Evolutionary conservation across 148 eudicot genomes (phyloP).

Genomic region (Suaeda aralocaspica): DNA sequence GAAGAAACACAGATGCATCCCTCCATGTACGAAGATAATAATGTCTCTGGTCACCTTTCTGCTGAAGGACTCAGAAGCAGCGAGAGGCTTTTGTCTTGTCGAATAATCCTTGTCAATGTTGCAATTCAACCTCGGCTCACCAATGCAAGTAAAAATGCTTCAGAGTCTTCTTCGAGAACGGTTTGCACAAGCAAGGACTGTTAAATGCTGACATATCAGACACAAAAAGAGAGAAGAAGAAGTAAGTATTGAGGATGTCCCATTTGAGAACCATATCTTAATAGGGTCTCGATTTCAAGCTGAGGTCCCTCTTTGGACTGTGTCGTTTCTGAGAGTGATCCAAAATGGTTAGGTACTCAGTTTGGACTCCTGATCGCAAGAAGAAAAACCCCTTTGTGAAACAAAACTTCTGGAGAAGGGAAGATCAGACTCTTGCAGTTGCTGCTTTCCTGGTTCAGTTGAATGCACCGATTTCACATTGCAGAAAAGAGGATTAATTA

Average conservation of each 20-base stretch:
- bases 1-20: conserved; percentile 71
- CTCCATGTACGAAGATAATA: conserved; percentile 56
- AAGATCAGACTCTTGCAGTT: conserved; percentile 43
- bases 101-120: conserved; percentile 48
- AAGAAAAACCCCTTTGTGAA: conserved; percentile 3
- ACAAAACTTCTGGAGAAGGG: conserved; percentile 34
- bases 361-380: conserved; percentile 51
- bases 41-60: conserved; percentile 27
- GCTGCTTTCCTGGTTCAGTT: conserved; percentile 48
- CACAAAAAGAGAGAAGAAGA: conserved; percentile 18
- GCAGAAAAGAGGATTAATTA: conserved; percentile 59
- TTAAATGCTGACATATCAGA: conserved; percentile 18
- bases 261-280: conserved; percentile 33
- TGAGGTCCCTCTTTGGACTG: conserved; percentile 63
- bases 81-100: conserved; percentile 40
- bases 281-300: conserved; percentile 71
- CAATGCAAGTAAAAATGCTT: conserved; percentile 20
- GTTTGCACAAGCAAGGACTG: conserved; percentile 21
- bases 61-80: conserved; percentile 51
- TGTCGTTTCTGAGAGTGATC: conserved; percentile 41
- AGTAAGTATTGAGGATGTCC: conserved; percentile 21
- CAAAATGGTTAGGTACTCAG: conserved; percentile 79
- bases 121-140: conserved; percentile 33
- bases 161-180: conserved; percentile 18
- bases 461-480: conserved; percentile 71